Evolutionary conservation across 192 early-diverging fungal genomes (phyloP).

Genomic region (Umbelopsis isabellina): DNA sequence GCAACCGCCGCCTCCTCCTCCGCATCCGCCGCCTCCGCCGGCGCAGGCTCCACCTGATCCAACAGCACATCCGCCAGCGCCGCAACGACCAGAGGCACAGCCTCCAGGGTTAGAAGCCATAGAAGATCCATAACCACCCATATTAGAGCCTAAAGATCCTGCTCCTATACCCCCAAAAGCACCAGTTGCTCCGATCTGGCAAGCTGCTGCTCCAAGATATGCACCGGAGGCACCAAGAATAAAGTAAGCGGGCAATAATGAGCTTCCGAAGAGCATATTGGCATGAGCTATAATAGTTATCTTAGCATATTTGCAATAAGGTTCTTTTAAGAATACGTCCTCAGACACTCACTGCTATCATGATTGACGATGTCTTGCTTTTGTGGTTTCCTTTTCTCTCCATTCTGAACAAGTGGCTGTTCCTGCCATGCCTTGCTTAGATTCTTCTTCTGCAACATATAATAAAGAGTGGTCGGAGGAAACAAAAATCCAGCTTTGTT

Average conservation of each 20-base stretch:
- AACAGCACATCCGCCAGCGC: not conserved
- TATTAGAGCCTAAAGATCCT: too few species aligned
- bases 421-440: not conserved
- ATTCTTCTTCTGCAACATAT: not conserved
- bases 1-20: not conserved
- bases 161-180: too few species aligned
- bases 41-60: not conserved
- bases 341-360: not conserved
- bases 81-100: not conserved
- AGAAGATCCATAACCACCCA: not conserved
- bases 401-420: not conserved
- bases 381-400: not conserved
- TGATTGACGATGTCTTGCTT: not conserved
- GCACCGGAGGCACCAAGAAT: not conserved
- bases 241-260: not conserved
- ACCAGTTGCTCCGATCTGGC: not conserved
- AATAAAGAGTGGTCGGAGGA: not conserved
- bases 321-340: too few species aligned
- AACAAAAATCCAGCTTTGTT: not conserved
- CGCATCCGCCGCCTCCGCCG: not conserved
- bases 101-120: not conserved
- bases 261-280: not conserved
- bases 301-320: not conserved
- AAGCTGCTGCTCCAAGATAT: conserved; percentile 1
- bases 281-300: not conserved